Evolutionary conservation across 306 rosid species (phyloP).

Genomic region (Vicia villosa): DNA sequence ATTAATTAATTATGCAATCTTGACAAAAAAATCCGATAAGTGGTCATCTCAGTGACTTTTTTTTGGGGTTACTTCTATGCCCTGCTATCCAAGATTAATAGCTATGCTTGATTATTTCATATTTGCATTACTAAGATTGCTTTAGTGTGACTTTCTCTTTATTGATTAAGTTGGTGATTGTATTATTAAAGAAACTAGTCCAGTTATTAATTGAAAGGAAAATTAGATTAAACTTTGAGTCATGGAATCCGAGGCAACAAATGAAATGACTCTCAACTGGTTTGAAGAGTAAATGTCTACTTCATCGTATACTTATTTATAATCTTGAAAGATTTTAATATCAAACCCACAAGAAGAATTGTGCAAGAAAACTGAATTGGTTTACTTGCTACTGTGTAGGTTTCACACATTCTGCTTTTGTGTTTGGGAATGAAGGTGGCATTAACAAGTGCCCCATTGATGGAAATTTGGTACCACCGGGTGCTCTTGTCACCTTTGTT

Average conservation of each 20-base stretch:
- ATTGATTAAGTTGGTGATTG: too few relatives aligned
- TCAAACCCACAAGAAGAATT: too few relatives aligned
- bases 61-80: too few relatives aligned
- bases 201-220: conserved; percentile 14
- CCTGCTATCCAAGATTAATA: too few relatives aligned
- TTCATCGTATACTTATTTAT: neutral
- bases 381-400: conserved; percentile 53
- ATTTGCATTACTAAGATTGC: neutral
- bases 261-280: conserved; percentile 9
- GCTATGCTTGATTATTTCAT: neutral
- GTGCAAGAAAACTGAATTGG: conserved; percentile 31
- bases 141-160: too few relatives aligned
- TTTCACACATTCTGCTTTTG: conserved; percentile 92
- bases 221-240: neutral
- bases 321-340: neutral
- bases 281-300: conserved; percentile 8
- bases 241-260: neutral
- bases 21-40: too few relatives aligned
- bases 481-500: conserved; percentile 79
- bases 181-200: too few relatives aligned
- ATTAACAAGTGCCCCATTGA: conserved; percentile 81
- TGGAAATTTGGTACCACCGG: conserved; percentile 88
- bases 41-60: too few relatives aligned
- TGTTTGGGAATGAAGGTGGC: conserved; percentile 91
- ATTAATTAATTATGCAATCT: too few relatives aligned